These are phyloP conservation scores for Ophiocordyceps australis DNA, from an alignment of 2,329 filamentous ascomycete species.

Conservation along the genomic window DNA sequence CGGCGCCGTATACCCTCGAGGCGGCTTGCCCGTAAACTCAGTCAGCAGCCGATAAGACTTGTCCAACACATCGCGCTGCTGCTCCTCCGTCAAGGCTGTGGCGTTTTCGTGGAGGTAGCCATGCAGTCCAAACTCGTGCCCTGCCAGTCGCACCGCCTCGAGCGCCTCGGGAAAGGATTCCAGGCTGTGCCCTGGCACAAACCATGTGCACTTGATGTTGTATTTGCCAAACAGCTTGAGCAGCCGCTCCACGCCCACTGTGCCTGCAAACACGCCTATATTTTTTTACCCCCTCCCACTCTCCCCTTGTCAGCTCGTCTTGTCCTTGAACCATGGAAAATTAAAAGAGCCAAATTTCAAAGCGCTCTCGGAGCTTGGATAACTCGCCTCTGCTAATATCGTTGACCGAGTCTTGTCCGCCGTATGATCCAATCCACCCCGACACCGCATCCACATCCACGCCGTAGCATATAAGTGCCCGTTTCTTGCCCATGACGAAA, in stretches of 20 bases:
- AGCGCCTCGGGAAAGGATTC: slow-evolving; percentile 29
- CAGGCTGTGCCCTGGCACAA: slow-evolving; percentile 28
- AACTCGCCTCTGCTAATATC: slow-evolving; percentile 51
- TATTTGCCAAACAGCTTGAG: slow-evolving; percentile 57
- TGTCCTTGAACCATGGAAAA: too few relatives aligned
- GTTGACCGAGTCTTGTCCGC: slow-evolving; percentile 51
- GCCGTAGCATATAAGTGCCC: slow-evolving; percentile 29
- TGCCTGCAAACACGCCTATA: slow-evolving; percentile 52
- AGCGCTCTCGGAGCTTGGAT: too few relatives aligned
- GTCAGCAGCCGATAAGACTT: slow-evolving; percentile 57
- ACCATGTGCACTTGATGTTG: slow-evolving; percentile 46
- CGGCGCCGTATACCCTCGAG: slow-evolving; percentile 53
- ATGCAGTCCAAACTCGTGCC: slow-evolving; percentile 38
- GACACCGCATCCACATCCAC: slow-evolving; percentile 63
- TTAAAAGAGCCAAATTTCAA: too few relatives aligned
- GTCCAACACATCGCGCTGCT: slow-evolving; percentile 57
- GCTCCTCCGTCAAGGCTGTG: slow-evolving; percentile 51
- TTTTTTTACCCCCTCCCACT: too few relatives aligned
- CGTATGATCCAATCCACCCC: slow-evolving; percentile 60
- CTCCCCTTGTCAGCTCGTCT: too few relatives aligned
- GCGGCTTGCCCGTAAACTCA: slow-evolving; percentile 50
- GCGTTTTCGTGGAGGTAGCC: slow-evolving; percentile 64
- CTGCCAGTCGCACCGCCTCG: slow-evolving; percentile 23
- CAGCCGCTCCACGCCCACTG: slow-evolving; percentile 43
- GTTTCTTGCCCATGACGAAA: slow-evolving; percentile 1